A percentile compares a stretch with the other conserved stretches of the same genome.
Evolutionary conservation across 257 asterid genomes (phyloP).

Genomic region (Salvia rosmarinus): DNA sequence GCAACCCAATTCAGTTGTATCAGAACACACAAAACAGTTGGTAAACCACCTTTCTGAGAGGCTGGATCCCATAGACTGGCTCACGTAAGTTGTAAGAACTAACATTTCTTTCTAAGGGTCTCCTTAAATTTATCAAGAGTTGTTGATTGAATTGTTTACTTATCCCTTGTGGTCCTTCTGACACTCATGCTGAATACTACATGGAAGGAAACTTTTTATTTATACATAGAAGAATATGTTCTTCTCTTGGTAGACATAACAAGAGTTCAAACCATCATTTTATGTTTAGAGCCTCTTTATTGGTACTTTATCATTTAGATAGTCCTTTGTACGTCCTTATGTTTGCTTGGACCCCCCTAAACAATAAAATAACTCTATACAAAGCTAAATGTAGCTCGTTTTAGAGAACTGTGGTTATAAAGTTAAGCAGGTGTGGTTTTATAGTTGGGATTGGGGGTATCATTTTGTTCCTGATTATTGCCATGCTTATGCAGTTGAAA

Average conservation of each 20-base stretch:
- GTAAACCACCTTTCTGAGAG: conserved; percentile 65
- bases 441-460: background rate
- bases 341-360: no score
- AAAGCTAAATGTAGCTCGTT: no score
- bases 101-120: background rate
- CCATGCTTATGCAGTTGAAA: background rate
- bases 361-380: no score
- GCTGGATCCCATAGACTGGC: conserved; percentile 99
- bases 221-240: background rate
- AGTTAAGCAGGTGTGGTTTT: background rate
- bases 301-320: no score
- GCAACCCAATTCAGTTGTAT: conserved; percentile 54
- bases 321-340: no score
- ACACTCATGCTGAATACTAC: conserved; percentile 15
- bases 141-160: conserved; percentile 22
- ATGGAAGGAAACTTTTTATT: background rate
- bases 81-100: conserved; percentile 71
- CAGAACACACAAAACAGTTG: conserved; percentile 63
- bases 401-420: no score
- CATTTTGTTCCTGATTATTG: conserved; percentile 1
- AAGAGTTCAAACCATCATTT: no score
- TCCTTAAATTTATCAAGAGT: background rate
- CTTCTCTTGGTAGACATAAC: background rate
- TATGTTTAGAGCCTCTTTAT: no score
- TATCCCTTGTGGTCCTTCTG: conserved; percentile 22